These are phyloP conservation scores for Candida insectorum DNA, from an alignment of 805 yeast species.

Conservation along the genomic window DNA sequence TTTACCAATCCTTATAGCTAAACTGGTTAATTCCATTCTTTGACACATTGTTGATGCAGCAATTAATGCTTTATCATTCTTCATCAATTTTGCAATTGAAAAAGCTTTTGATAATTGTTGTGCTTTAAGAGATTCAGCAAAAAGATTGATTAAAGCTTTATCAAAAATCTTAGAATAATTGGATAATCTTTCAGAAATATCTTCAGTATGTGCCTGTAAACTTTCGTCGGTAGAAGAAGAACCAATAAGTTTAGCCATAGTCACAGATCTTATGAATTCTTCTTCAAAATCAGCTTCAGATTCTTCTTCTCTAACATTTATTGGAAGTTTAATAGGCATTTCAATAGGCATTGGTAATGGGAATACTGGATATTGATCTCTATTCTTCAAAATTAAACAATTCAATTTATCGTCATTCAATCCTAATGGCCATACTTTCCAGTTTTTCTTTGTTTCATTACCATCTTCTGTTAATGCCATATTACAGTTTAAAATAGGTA, in stretches of 20 bases:
- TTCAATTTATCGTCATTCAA: conserved; percentile 64
- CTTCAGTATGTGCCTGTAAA: conserved; percentile 30
- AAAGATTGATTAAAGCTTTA: conserved; percentile 69
- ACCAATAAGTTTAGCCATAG: conserved; percentile 58
- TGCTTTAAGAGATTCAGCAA: conserved; percentile 71
- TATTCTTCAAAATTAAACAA: conserved; percentile 72
- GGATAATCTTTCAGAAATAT: conserved; percentile 48
- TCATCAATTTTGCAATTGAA: conserved; percentile 64
- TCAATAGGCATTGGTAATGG: conserved; percentile 87
- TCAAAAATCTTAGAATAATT: conserved; percentile 60
- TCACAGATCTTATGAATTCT: conserved; percentile 54
- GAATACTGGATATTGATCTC: conserved; percentile 62
- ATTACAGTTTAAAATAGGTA: conserved; percentile 70
- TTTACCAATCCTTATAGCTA: conserved; percentile 35
- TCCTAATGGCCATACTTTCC: conserved; percentile 88
- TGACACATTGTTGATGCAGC: conserved; percentile 87
- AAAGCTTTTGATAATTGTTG: conserved; percentile 63
- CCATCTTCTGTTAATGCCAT: conserved; percentile 44
- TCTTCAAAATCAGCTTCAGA: conserved; percentile 54
- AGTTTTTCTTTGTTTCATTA: conserved; percentile 47
- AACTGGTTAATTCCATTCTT: conserved; percentile 42
- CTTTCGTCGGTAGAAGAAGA: conserved; percentile 44
- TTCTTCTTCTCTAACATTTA: conserved; percentile 27
- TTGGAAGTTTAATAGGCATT: conserved; percentile 66
- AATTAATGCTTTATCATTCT: conserved; percentile 71